phyloP scores from a whole-genome alignment of 2,329 filamentous ascomycete genomes.

The Fusarium siculi region DNA sequence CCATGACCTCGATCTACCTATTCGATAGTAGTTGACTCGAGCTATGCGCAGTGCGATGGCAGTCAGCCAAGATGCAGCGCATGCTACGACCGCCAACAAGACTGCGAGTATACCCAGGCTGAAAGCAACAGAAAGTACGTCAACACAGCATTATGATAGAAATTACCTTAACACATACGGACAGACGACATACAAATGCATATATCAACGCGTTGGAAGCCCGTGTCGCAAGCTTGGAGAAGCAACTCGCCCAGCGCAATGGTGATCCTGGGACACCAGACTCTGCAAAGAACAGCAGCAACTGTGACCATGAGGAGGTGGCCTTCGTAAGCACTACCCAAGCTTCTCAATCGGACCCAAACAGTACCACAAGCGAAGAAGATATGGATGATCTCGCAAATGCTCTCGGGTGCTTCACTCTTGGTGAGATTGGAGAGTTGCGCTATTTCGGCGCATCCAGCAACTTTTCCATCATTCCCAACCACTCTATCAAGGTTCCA shows the following conservation, averaged over 20 bases:
- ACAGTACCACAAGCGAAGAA: not conserved
- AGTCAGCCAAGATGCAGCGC: conserved; percentile 9
- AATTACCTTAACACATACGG: accelerated
- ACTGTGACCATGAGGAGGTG: not conserved
- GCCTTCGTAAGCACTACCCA: not conserved
- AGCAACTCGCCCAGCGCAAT: not conserved
- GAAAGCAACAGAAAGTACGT: conserved; percentile 14
- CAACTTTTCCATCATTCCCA: conserved; percentile 11
- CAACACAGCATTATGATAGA: accelerated
- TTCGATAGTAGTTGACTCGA: not conserved
- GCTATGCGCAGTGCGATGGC: not conserved
- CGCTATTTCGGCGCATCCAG: conserved; percentile 11
- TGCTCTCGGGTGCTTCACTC: conserved; percentile 1
- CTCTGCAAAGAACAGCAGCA: not conserved
- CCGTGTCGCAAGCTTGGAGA: not conserved
- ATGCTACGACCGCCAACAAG: not conserved
- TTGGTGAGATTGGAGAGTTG: conserved; percentile 6
- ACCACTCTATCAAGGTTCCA: conserved; percentile 4
- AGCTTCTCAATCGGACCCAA: not conserved
- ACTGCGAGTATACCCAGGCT: conserved; percentile 7
- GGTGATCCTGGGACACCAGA: not conserved
- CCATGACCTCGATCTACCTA: accelerated
- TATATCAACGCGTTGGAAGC: conserved; percentile 14
- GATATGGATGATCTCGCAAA: conserved; percentile 4
- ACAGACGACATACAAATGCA: conserved; percentile 5